A percentile compares a stretch with the other conserved stretches of the same genome.
Evolutionary conservation across 164 flowering plant genomes (phyloP).

Genomic region (Warburgia ugandensis): DNA sequence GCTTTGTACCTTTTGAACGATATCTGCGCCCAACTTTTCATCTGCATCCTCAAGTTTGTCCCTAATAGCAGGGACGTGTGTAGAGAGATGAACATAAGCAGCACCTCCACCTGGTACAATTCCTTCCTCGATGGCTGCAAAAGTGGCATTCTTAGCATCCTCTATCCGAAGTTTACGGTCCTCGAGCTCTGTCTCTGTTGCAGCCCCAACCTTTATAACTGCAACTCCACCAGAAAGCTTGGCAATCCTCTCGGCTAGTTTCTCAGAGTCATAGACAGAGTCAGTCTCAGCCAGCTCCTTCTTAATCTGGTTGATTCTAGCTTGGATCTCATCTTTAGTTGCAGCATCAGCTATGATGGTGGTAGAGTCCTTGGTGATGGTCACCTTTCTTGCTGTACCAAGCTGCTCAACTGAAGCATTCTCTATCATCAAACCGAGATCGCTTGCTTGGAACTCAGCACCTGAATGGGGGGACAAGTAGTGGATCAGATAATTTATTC

Average conservation of each 20-base stretch:
- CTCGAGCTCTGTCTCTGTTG: slow-evolving; percentile 97
- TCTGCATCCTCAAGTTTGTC: slow-evolving; percentile 77
- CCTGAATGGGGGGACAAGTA: slow-evolving; percentile 53
- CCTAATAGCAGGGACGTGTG: slow-evolving; percentile 69
- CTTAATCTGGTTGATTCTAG: slow-evolving; percentile 88
- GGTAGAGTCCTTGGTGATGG: slow-evolving; percentile 79
- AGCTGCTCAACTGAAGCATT: slow-evolving; percentile 79
- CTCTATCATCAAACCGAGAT: slow-evolving; percentile 77
- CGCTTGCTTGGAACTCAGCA: slow-evolving; percentile 89
- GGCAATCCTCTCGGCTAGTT: slow-evolving; percentile 98
- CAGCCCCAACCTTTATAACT: slow-evolving; percentile 95
- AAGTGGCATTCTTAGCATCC: slow-evolving; percentile 99
- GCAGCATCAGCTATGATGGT: slow-evolving; percentile 97
- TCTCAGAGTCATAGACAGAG: slow-evolving; percentile 87
- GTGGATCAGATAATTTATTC: neutral
- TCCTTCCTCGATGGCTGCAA: slow-evolving; percentile 99
- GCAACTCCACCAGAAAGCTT: slow-evolving; percentile 98
- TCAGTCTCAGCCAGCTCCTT: slow-evolving; percentile 88
- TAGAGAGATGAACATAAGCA: slow-evolving; percentile 79
- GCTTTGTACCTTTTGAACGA: slow-evolving; percentile 77
- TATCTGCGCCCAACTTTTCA: slow-evolving; percentile 85
- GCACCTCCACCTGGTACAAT: slow-evolving; percentile 99
- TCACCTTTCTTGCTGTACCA: slow-evolving; percentile 88
- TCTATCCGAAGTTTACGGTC: slow-evolving; percentile 94
- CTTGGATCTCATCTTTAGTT: slow-evolving; percentile 88